Base-by-base conservation (phyloP, 2,329 filamentous ascomycete genomes). In the Colletotrichum abscissum region DNA sequence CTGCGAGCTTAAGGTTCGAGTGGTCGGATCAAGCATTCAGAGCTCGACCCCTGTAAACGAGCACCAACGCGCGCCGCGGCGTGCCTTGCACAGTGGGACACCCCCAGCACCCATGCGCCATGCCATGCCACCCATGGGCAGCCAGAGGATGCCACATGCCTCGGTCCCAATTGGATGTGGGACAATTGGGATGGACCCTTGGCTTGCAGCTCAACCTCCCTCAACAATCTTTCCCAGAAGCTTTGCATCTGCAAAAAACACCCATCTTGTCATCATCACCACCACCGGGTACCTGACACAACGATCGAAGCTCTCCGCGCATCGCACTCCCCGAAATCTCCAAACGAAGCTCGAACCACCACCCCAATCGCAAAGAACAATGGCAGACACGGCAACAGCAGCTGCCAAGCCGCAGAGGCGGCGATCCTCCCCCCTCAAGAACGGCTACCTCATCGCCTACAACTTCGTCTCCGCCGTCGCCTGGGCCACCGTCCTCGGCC, bases 381-480 rank as follows among this genome's bases (percentile, higher is more conserved):
- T 76, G 75, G 73, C 74, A 46, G 75, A 76, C 33, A 11, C 73
- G 57, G 71, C 58, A 35, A 35, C 33, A 35, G 74, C 68, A 63
- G 74, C 62, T 59, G 52, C 58, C 11, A 73, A 74, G 74, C 73
- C 74, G 58, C 74, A 72, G 12, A 58, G 59, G 74, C 77, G 80
- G 16, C 38, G 6, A 59, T 75, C 84, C 42, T 85, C 84, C 66
- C 84, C 85, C 74, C 78, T 87, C 75, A 92, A 90, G 81, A 88
- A 85, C 69, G 86, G 84, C 80, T 98, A 98, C 85, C 91, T 98
- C 67, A 88, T 95, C 79, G 85, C 92, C 78, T 99, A 98, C 89
- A 98, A 98, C 84, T 88, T 91, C 78, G 80, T 92, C 76, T 97
- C 92, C 66, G 90, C 95, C 74, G 81, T 91, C 26, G 89, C 96